These are phyloP conservation scores for Melastoma malabathricum DNA, from an alignment of 345 rosid species.

Conservation along the genomic window DNA sequence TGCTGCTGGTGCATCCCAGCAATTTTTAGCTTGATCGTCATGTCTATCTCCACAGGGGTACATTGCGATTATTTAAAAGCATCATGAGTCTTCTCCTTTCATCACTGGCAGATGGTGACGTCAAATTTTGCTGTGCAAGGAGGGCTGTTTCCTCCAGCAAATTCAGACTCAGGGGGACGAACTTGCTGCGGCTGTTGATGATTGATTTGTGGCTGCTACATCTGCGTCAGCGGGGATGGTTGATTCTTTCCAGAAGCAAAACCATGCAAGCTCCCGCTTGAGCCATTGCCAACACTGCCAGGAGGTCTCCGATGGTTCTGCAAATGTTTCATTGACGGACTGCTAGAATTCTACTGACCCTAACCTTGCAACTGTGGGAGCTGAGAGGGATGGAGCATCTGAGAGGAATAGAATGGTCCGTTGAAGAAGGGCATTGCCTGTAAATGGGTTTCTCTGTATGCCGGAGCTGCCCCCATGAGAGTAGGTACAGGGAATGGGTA, in stretches of 20 bases:
- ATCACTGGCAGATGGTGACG: too few species aligned
- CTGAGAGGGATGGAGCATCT: constrained; percentile 71
- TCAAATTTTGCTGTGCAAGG: constrained; percentile 5
- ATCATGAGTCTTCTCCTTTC: too few species aligned
- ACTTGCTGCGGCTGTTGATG: constrained; percentile 46
- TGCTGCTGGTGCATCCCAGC: too few species aligned
- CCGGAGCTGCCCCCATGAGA: constrained; percentile 63
- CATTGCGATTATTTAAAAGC: too few species aligned
- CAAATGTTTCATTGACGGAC: constrained; percentile 64
- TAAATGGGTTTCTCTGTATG: constrained; percentile 59
- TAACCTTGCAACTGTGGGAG: constrained; percentile 48
- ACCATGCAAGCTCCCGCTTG: constrained; percentile 35
- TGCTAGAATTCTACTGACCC: constrained; percentile 56
- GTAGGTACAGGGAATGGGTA: constrained; percentile 78
- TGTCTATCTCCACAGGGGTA: too few species aligned
- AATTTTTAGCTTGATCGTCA: too few species aligned
- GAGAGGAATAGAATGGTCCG: constrained; percentile 83
- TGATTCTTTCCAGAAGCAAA: constrained; percentile 49
- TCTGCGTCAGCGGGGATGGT: constrained; percentile 25
- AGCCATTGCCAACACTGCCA: constrained; percentile 17
- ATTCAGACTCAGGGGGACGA: constrained; percentile 45
- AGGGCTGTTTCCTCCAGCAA: constrained; percentile 55
- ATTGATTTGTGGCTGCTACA: constrained; percentile 35
- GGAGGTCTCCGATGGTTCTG: constrained; percentile 67
- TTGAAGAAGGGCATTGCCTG: constrained; percentile 72